Evolutionary conservation across 805 yeast species (phyloP).

Genomic region (Kuraishia hungarica): DNA sequence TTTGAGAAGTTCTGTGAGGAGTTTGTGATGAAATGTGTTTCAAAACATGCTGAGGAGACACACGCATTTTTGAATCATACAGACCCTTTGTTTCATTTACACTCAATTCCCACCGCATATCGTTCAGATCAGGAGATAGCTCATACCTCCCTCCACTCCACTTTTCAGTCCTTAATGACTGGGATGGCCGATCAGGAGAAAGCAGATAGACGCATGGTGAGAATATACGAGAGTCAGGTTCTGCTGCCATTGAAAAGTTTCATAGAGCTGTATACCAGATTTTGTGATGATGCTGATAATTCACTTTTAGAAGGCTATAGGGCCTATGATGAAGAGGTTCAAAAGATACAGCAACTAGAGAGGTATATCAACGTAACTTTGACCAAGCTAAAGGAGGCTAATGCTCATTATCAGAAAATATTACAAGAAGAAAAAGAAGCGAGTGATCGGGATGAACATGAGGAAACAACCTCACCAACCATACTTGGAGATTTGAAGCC

Average conservation of each 20-base stretch:
- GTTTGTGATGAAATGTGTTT: slow-evolving; percentile 3
- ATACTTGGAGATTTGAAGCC: background rate
- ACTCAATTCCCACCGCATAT: background rate
- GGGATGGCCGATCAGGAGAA: background rate
- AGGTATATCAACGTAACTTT: background rate
- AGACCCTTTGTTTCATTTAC: background rate
- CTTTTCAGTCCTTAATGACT: slow-evolving; percentile 3
- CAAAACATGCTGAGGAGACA: slow-evolving; percentile 1
- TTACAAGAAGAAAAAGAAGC: background rate
- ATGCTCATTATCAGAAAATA: background rate
- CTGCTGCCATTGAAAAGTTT: background rate
- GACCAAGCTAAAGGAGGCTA: background rate
- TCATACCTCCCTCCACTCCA: background rate
- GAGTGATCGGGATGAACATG: background rate
- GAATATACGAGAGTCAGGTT: slow-evolving; percentile 1
- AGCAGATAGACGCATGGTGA: background rate
- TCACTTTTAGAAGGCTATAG: background rate
- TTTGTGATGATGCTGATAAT: background rate
- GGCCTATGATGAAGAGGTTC: background rate
- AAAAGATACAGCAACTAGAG: background rate
- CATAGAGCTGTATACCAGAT: background rate
- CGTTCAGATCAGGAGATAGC: background rate
- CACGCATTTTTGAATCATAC: background rate
- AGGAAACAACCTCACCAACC: background rate
- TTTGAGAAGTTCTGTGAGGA: slow-evolving; percentile 3